A percentile compares a stretch with the other conserved stretches of the same genome.
phyloP scores from a whole-genome alignment of 2,329 filamentous ascomycete genomes.

The Endoconidiophora laricicola region DNA sequence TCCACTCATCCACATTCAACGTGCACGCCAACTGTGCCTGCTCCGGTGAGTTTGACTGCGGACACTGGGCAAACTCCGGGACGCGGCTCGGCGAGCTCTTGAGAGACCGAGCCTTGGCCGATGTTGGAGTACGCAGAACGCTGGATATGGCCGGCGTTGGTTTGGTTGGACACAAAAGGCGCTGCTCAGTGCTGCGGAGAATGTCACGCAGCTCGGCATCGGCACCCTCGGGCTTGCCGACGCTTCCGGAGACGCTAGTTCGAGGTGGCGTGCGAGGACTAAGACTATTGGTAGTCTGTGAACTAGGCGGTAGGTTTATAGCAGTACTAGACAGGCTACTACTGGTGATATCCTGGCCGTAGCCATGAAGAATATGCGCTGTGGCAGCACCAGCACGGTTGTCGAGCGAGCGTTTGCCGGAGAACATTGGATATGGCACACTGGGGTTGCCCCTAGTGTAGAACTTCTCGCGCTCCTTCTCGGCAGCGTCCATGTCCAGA shows the following conservation, averaged over 20 bases:
- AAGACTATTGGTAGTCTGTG: background rate
- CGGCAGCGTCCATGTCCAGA: background rate
- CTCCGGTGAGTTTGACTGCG: slow-evolving; percentile 1
- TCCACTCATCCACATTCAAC: slow-evolving; percentile 7
- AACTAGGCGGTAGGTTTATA: too few species aligned
- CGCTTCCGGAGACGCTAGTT: background rate
- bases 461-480: slow-evolving; percentile 8
- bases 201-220: slow-evolving; percentile 36
- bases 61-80: slow-evolving; percentile 1
- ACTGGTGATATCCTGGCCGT: background rate
- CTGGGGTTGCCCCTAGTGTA: slow-evolving; percentile 1
- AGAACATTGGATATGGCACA: slow-evolving; percentile 9
- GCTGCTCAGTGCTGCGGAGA: slow-evolving; percentile 34
- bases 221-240: slow-evolving; percentile 14
- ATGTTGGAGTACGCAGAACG: slow-evolving; percentile 8
- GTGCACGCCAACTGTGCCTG: slow-evolving; percentile 9
- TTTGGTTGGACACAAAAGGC: slow-evolving; percentile 20
- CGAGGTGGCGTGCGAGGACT: slow-evolving; percentile 2
- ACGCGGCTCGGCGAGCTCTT: slow-evolving; percentile 6
- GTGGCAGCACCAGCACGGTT: background rate
- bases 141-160: slow-evolving; percentile 4
- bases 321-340: background rate
- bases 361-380: background rate
- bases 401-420: background rate
- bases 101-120: slow-evolving; percentile 2